These are phyloP conservation scores for Pichia californica DNA, from an alignment of 805 yeast genomes.

Conservation along the genomic window DNA sequence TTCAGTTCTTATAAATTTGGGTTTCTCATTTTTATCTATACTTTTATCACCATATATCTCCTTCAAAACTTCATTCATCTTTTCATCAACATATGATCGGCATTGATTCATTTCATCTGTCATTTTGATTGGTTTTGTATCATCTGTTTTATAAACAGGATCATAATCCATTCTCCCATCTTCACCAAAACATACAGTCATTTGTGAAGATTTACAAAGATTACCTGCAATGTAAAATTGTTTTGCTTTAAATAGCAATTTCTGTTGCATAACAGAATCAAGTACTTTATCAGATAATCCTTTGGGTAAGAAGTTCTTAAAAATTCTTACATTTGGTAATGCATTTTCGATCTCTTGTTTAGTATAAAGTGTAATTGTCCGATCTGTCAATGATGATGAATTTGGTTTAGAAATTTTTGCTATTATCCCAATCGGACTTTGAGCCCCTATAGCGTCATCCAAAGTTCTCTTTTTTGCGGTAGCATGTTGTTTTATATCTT, in stretches of 20 bases:
- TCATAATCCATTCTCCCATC: conserved; percentile 12
- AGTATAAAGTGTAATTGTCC: conserved; percentile 33
- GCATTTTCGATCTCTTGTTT: conserved; percentile 44
- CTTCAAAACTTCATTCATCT: conserved; percentile 20
- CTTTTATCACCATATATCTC: background rate
- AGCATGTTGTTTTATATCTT: background rate
- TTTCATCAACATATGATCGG: conserved; percentile 12
- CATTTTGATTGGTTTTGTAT: background rate
- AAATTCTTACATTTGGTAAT: conserved; percentile 47
- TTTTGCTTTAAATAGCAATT: conserved; percentile 33
- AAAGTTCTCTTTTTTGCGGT: background rate
- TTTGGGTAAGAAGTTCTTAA: conserved; percentile 45
- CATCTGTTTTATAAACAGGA: background rate
- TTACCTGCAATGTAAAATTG: conserved; percentile 61
- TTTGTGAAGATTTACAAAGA: conserved; percentile 53
- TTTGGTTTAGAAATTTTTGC: background rate
- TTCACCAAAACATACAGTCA: conserved; percentile 27
- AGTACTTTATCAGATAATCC: conserved; percentile 42
- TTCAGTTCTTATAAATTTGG: conserved; percentile 29
- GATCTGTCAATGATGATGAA: background rate
- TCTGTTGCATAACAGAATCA: conserved; percentile 35
- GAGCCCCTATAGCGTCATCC: background rate
- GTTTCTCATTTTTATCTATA: conserved; percentile 20
- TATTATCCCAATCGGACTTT: background rate
- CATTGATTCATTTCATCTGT: conserved; percentile 14